Evolutionary conservation across 2,329 filamentous ascomycete species (phyloP).

Genomic region (Lasiodiplodia theobromae): DNA sequence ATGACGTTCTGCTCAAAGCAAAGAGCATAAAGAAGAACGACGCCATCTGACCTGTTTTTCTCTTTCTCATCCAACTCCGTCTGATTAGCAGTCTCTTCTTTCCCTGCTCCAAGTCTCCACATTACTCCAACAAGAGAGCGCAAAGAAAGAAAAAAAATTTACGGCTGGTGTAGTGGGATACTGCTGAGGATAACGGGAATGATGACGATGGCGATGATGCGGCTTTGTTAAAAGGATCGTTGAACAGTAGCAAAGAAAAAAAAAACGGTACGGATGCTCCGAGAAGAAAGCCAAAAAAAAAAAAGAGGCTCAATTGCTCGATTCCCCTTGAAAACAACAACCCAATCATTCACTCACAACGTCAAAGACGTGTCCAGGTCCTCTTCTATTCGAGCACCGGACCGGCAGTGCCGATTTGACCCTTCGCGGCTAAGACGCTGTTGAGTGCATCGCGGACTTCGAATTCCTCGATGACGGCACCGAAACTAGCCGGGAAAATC

Average conservation of each 20-base stretch:
- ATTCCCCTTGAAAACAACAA: neutral
- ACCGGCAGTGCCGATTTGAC: slow-evolving; percentile 22
- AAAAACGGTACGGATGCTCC: neutral
- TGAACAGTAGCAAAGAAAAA: neutral
- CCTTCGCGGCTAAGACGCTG: slow-evolving; percentile 69
- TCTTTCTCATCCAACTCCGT: neutral
- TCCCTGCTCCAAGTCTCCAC: neutral
- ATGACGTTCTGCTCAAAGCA: neutral
- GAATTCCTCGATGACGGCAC: slow-evolving; percentile 74
- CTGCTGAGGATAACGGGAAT: neutral
- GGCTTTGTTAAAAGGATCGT: neutral
- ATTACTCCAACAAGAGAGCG: neutral
- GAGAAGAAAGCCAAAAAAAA: neutral
- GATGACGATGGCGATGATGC: neutral
- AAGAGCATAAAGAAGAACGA: neutral
- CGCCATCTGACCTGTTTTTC: neutral
- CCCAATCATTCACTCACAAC: neutral
- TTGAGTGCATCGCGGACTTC: slow-evolving; percentile 81
- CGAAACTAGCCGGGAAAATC: slow-evolving; percentile 58
- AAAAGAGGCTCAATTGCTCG: neutral
- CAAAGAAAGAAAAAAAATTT: neutral
- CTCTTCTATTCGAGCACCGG: slow-evolving; percentile 18
- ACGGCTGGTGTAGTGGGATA: neutral
- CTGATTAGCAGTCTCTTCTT: neutral
- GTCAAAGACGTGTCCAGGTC: neutral